Base-by-base conservation (phyloP, 371 early-diverging fungal species). In the Mortierella sp. region DNA sequence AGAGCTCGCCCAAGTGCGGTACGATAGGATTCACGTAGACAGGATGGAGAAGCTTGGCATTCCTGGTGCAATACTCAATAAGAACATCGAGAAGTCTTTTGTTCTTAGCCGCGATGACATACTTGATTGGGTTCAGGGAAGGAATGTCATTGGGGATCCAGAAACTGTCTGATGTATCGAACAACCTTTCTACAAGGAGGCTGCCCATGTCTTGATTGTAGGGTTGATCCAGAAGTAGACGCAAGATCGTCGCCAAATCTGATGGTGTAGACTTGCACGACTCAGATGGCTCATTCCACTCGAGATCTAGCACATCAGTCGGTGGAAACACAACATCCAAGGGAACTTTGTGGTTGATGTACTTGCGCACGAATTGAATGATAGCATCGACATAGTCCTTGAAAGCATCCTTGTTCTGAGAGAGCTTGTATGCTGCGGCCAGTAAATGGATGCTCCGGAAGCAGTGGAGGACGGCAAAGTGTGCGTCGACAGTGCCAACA, bases 81-180 rank as follows among this genome's bases (percentile, higher is more conserved):
- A 76, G 69, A 0, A 54, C 57, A 16, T 64, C 61, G n/a, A 76
- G 60, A 13, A 76, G 39, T 1, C 39, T 25, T 14, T 37, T 58
- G 21, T 76, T 57, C 54, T 52, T 64, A 6, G 61, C 44, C 16
- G 54, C 54, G 16, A 76, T 76, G 3, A 69, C 77, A 6, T 65
- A 69, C 34, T 53, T 56, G 48, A 76, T 61, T 5, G 77, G 77
- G 31, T 76, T 76, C 29, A 76, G 50, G 0, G 47, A 8, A 34
- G 37, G 45, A 24, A 58, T 41, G 16, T 63, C 70, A 34, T 69
- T 66, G 22, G 77, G 77, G 16, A 69, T 65, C 77, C 77, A 76
- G 25, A 65, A 60, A 1, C 77, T 65, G 28, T 64, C 45, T 0
- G 51, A 19, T 0, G 57, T 29, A 14, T 28, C 25, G 17, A 76